These are phyloP conservation scores for Musa beccarii DNA, from an alignment of 176 grass and related monocot genomes.

Conservation along the genomic window DNA sequence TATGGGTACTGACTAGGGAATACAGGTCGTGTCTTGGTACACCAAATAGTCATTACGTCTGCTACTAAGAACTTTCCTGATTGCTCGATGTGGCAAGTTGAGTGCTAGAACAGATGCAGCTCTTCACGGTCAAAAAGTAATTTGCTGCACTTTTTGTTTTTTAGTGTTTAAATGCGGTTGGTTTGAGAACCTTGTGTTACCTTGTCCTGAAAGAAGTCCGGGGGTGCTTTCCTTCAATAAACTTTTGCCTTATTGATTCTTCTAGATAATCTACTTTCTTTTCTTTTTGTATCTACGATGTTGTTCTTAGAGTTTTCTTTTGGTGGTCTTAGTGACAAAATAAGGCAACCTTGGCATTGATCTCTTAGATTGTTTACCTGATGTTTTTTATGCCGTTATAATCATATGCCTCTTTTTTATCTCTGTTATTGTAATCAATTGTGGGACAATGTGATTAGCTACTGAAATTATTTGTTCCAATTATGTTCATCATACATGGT, in stretches of 20 bases:
- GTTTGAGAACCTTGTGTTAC: no score
- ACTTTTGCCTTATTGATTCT: not conserved
- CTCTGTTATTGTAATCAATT: no score
- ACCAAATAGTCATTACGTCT: not conserved
- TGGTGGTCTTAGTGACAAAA: not conserved
- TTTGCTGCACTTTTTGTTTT: not conserved
- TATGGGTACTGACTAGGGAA: not conserved
- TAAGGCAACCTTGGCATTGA: not conserved
- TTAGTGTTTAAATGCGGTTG: not conserved
- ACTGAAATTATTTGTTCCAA: no score
- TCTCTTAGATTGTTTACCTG: no score
- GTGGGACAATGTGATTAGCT: no score
- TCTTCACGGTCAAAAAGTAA: not conserved
- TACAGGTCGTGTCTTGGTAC: not conserved
- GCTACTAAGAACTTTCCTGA: not conserved
- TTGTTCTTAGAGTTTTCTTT: not conserved
- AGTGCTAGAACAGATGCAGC: not conserved
- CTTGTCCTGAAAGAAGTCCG: no score
- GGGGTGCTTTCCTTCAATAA: not conserved
- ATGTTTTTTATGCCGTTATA: no score
- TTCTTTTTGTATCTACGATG: not conserved
- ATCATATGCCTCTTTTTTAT: no score
- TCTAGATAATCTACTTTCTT: not conserved
- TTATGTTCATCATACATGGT: not conserved
- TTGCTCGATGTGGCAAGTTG: not conserved